Percentiles rank a stretch among this genome's conserved stretches.
Evolutionary conservation across 176 grass and related monocot genomes (phyloP).

Genomic region (Zoysia pacifica): DNA sequence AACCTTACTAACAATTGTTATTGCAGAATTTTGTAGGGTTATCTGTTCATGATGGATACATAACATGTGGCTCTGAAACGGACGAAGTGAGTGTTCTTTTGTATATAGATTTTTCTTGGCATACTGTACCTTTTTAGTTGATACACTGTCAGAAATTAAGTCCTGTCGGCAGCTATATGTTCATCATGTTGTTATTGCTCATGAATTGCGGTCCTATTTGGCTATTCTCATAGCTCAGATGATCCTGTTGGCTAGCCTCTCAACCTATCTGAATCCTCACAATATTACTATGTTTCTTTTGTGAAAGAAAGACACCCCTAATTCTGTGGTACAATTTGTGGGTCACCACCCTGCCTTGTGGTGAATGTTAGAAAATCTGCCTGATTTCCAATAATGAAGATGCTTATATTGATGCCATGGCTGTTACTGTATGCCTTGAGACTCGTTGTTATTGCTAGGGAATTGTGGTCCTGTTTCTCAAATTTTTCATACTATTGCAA

Average conservation of each 20-base stretch:
- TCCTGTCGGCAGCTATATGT: conserved; percentile 15
- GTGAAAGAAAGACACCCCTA: neutral
- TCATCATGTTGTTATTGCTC: conserved; percentile 8
- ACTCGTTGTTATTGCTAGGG: neutral
- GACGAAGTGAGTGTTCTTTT: conserved; percentile 77
- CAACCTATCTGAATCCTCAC: neutral
- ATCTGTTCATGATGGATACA: conserved; percentile 89
- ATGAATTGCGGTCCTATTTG: neutral
- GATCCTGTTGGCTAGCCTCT: neutral
- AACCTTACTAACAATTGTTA: conserved; percentile 33
- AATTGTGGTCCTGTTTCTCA: too few species aligned
- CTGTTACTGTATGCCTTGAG: neutral
- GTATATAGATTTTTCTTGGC: conserved; percentile 27
- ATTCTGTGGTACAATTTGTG: neutral
- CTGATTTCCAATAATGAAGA: neutral
- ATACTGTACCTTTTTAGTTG: conserved; percentile 16
- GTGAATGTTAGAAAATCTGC: neutral
- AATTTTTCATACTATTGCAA: too few species aligned
- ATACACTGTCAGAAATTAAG: conserved; percentile 1
- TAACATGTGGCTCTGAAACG: conserved; percentile 92
- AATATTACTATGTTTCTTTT: neutral
- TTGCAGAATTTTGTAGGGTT: conserved; percentile 99
- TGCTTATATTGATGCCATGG: neutral
- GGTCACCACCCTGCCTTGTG: neutral
- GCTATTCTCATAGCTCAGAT: neutral